These are phyloP conservation scores for Carpinus viminea DNA, from an alignment of 306 rosid genomes.

Conservation along the genomic window DNA sequence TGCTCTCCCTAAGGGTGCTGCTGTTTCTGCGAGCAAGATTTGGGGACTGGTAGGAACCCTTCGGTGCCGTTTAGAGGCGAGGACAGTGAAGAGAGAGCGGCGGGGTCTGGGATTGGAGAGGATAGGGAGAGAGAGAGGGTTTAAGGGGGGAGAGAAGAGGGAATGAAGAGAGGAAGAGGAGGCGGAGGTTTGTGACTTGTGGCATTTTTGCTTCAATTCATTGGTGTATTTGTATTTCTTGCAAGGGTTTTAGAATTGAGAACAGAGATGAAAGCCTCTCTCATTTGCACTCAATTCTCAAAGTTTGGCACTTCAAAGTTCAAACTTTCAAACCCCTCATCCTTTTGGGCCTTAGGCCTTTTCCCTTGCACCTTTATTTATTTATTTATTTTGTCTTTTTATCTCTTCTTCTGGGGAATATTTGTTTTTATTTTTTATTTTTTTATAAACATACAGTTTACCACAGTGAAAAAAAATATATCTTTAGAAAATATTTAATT, in stretches of 20 bases:
- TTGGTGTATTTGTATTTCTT: background rate
- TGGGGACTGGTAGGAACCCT: conserved; percentile 24
- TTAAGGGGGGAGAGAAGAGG: conserved; percentile 18
- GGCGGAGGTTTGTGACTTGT: conserved; percentile 51
- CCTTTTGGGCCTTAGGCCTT: too few species aligned
- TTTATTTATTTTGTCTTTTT: too few species aligned
- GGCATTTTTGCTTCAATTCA: conserved; percentile 29
- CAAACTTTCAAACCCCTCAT: too few species aligned
- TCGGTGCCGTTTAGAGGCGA: conserved; percentile 49
- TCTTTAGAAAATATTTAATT: too few species aligned
- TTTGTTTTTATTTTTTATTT: too few species aligned
- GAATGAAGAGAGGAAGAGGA: conserved; percentile 25
- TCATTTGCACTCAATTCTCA: too few species aligned
- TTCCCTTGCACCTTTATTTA: too few species aligned
- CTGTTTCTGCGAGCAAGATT: conserved; percentile 38
- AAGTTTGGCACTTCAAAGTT: background rate
- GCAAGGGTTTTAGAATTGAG: conserved; percentile 43
- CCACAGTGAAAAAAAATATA: too few species aligned
- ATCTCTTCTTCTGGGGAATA: too few species aligned
- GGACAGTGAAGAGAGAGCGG: conserved; percentile 38
- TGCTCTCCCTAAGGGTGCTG: conserved; percentile 21
- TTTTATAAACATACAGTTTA: too few species aligned
- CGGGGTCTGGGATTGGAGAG: conserved; percentile 20
- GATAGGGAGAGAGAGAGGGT: conserved; percentile 27
- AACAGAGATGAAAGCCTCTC: background rate